A percentile compares a stretch with the other conserved stretches of the same genome.
phyloP scores from a whole-genome alignment of 306 rosid genomes.

The Pueraria montana region DNA sequence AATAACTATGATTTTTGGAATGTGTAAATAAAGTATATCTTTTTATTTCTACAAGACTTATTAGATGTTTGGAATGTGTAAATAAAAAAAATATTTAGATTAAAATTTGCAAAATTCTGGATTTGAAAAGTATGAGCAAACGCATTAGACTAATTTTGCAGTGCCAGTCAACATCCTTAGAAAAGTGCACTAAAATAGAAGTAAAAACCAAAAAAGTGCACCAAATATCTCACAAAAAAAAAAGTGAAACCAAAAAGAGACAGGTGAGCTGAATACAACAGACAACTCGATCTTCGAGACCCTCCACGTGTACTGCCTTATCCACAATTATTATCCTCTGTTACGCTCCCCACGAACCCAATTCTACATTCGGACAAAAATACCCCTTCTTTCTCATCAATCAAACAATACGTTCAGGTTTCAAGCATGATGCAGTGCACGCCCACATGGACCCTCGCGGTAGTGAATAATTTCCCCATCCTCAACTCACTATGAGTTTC shows the following conservation, averaged over 20 bases:
- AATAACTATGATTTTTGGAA: too few species aligned
- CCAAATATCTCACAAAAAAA: background rate
- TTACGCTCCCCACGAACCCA: background rate
- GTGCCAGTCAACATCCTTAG: too few species aligned
- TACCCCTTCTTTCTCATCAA: background rate
- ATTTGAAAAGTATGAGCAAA: too few species aligned
- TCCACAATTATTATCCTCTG: slow-evolving; percentile 23
- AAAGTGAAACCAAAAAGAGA: background rate
- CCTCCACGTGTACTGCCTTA: slow-evolving; percentile 16
- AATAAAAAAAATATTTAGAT: too few species aligned
- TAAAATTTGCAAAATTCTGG: too few species aligned
- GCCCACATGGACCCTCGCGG: background rate
- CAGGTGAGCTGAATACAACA: background rate
- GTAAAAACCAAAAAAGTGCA: slow-evolving; percentile 10
- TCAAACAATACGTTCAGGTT: background rate
- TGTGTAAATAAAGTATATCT: too few species aligned
- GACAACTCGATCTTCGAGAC: background rate
- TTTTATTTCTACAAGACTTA: too few species aligned
- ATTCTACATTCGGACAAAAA: too few species aligned
- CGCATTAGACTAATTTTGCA: too few species aligned
- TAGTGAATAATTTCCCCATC: background rate
- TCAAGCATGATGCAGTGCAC: too few species aligned
- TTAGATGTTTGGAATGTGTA: too few species aligned
- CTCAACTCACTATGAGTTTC: too few species aligned
- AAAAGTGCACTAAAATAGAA: background rate